Conservation (phyloP, 768 basidiomycete genomes). For the Coprinopsis marcescibilis region DNA sequence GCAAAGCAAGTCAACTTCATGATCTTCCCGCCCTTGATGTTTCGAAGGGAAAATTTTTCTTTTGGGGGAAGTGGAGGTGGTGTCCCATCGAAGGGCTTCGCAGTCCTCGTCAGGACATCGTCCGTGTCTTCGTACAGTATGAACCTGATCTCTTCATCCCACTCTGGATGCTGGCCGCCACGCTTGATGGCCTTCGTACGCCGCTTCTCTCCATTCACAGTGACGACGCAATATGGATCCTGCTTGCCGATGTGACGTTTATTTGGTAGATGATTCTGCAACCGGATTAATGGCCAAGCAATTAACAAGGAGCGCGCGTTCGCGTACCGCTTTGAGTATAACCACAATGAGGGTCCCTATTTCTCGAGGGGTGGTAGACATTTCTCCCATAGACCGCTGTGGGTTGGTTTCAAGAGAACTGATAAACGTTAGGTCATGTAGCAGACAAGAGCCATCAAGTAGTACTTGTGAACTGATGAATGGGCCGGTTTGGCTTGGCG, state of each 20-base stretch:
- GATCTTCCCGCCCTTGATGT: slow-evolving; percentile 63
- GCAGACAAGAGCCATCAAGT: slow-evolving; percentile 10
- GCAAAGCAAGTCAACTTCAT: slow-evolving; percentile 89
- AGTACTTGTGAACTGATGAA: slow-evolving; percentile 5
- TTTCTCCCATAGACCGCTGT: slow-evolving; percentile 19
- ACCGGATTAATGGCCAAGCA: slow-evolving; percentile 11
- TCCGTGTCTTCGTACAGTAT: slow-evolving; percentile 74
- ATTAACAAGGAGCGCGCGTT: slow-evolving; percentile 15
- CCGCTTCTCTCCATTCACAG: slow-evolving; percentile 75
- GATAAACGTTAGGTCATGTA: slow-evolving; percentile 11
- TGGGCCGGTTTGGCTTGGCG: neutral
- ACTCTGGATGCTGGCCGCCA: slow-evolving; percentile 97
- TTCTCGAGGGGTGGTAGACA: slow-evolving; percentile 61
- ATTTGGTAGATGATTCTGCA: slow-evolving; percentile 84
- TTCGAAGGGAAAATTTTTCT: slow-evolving; percentile 36
- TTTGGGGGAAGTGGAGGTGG: slow-evolving; percentile 73
- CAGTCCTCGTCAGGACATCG: slow-evolving; percentile 41
- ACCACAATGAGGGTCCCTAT: slow-evolving; percentile 94
- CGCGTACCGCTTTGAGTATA: slow-evolving; percentile 85
- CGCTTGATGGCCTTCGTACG: slow-evolving; percentile 92
- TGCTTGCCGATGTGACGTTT: slow-evolving; percentile 95
- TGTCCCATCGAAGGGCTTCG: slow-evolving; percentile 30
- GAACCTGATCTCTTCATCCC: slow-evolving; percentile 98
- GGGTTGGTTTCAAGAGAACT: slow-evolving; percentile 12
- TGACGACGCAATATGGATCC: slow-evolving; percentile 87